Conservation (phyloP, 495 filamentous ascomycete species). For the Antarctomyces pellizariae region DNA sequence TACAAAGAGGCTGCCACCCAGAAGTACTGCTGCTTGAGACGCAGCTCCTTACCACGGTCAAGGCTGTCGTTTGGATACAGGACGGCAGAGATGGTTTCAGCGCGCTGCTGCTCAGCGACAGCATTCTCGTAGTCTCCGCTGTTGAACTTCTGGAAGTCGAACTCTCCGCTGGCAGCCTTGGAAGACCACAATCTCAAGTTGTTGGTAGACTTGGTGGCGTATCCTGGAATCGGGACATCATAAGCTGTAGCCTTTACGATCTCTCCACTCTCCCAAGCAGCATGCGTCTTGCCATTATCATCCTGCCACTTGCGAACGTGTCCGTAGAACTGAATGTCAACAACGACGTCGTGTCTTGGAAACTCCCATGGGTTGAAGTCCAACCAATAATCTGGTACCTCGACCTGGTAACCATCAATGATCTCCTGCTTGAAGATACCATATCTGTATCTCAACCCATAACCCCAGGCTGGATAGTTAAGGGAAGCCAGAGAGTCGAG, state of each 20-base stretch:
- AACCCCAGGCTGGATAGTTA: conserved; percentile 93
- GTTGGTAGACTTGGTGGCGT: conserved; percentile 73
- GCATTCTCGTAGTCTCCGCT: conserved; percentile 93
- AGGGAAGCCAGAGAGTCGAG: conserved; percentile 85
- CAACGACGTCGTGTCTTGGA: conserved; percentile 77
- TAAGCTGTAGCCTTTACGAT: conserved; percentile 83
- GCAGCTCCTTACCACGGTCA: conserved; percentile 87
- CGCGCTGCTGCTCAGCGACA: conserved; percentile 82
- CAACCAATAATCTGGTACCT: conserved; percentile 96
- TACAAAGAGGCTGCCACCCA: conserved; percentile 94
- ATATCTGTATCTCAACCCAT: conserved; percentile 83
- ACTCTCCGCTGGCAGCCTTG: conserved; percentile 90
- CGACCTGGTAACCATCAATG: conserved; percentile 88
- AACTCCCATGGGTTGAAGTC: conserved; percentile 99
- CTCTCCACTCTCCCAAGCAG: conserved; percentile 79
- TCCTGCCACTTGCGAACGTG: conserved; percentile 47
- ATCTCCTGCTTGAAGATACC: conserved; percentile 99
- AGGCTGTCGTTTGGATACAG: conserved; percentile 96
- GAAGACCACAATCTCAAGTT: conserved; percentile 93
- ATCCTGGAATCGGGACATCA: conserved; percentile 88
- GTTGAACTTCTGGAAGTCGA: conserved; percentile 99
- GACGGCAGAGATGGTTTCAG: conserved; percentile 94
- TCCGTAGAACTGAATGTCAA: conserved; percentile 93
- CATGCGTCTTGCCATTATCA: conserved; percentile 44
- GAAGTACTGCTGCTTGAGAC: conserved; percentile 98